Percentiles rank a stretch among this genome's conserved stretches.
phyloP scores from a whole-genome alignment of 257 asterid species.

The Primulina tabacum region DNA sequence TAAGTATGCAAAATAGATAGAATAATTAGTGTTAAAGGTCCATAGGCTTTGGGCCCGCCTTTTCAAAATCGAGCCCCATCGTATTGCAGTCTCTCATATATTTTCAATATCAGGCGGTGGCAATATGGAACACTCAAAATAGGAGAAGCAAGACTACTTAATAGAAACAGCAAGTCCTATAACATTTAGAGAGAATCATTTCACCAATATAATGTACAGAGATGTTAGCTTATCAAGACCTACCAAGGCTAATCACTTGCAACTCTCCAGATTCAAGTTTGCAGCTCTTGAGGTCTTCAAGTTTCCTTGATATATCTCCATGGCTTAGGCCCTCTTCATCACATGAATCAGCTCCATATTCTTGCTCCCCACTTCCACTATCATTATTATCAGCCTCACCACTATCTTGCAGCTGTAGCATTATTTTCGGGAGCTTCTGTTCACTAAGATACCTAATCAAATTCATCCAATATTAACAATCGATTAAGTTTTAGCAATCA shows the following conservation, averaged over 20 bases:
- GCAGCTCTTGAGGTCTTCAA: constrained; percentile 54
- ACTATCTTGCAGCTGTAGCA: constrained; percentile 63
- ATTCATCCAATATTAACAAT: constrained; percentile 18
- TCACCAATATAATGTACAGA: neutral
- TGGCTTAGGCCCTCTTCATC: constrained; percentile 49
- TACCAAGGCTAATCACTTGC: constrained; percentile 75
- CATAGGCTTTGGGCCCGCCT: constrained; percentile 15
- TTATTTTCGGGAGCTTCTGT: constrained; percentile 70
- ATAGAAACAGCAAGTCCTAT: constrained; percentile 14
- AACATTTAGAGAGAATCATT: constrained; percentile 11
- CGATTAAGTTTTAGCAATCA: constrained; percentile 4
- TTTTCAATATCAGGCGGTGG: constrained; percentile 10
- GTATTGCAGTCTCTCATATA: constrained; percentile 1
- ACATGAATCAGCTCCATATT: constrained; percentile 46
- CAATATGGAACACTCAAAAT: constrained; percentile 12
- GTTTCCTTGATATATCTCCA: constrained; percentile 51
- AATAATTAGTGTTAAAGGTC: constrained; percentile 15
- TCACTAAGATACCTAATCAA: constrained; percentile 76
- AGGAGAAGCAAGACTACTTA: constrained; percentile 15
- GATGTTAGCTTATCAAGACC: constrained; percentile 23
- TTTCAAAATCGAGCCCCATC: constrained; percentile 11
- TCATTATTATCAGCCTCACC: constrained; percentile 38
- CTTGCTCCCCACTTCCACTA: constrained; percentile 47
- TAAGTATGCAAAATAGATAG: constrained; percentile 12
- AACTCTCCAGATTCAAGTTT: constrained; percentile 64